Evolutionary conservation across 2,329 filamentous ascomycete genomes (phyloP).

Genomic region (Cercospora sp.): DNA sequence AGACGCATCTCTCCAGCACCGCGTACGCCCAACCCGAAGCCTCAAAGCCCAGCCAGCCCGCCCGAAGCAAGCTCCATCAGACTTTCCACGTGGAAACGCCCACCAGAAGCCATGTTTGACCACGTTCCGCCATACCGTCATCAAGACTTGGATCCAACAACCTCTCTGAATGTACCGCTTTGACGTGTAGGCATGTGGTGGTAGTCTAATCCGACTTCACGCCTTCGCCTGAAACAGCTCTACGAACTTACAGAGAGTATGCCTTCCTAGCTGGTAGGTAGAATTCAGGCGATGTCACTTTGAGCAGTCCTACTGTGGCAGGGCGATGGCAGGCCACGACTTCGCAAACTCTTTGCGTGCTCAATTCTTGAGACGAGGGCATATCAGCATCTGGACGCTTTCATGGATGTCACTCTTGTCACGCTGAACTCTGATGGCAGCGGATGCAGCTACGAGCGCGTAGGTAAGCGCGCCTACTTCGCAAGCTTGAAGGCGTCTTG

Average conservation of each 20-base stretch:
- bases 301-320: background rate
- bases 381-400: background rate
- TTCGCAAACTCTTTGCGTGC: background rate
- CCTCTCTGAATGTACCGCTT: background rate
- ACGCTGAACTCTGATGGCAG: background rate
- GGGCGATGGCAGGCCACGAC: background rate
- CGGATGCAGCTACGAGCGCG: background rate
- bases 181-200: background rate
- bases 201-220: conserved; percentile 7
- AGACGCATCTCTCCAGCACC: background rate
- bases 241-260: background rate
- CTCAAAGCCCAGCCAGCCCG: background rate
- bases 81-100: background rate
- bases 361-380: background rate
- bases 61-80: background rate
- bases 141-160: background rate
- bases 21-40: background rate
- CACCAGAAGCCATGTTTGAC: conserved; percentile 13
- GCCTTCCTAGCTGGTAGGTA: background rate
- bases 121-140: background rate
- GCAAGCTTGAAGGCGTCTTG: background rate
- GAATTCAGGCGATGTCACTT: background rate
- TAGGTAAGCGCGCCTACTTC: background rate
- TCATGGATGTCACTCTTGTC: background rate
- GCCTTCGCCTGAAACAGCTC: background rate